Conservation (phyloP, 768 basidiomycete genomes). For the Leucocoprinus sp. region DNA sequence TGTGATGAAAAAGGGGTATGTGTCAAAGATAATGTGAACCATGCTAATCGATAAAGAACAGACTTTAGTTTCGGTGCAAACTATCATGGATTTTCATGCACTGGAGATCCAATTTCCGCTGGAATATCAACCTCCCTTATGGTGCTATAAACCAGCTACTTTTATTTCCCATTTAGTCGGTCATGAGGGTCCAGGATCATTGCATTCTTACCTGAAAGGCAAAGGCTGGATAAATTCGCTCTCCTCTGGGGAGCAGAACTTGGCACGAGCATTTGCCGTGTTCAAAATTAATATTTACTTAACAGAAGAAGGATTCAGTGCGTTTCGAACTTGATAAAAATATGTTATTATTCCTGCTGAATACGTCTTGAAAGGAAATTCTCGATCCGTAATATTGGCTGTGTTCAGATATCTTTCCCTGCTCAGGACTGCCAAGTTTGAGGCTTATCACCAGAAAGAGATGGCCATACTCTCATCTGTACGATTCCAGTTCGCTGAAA, state of each 20-base stretch:
- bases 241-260: conserved; percentile 56
- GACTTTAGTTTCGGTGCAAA: conserved; percentile 81
- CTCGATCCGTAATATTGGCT: conserved; percentile 60
- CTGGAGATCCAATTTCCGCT: conserved; percentile 79
- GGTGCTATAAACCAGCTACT: conserved; percentile 72
- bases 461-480: conserved; percentile 60
- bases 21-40: conserved; percentile 11
- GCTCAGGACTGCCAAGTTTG: conserved; percentile 51
- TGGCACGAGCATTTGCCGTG: conserved; percentile 81
- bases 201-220: conserved; percentile 83
- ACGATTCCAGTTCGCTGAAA: conserved; percentile 83
- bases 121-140: conserved; percentile 58
- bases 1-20: conserved; percentile 62
- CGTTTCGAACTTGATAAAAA: not conserved
- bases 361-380: conserved; percentile 46
- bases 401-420: conserved; percentile 76
- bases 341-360: not conserved
- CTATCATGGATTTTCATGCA: conserved; percentile 79
- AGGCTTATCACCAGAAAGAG: conserved; percentile 70
- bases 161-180: conserved; percentile 80
- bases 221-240: conserved; percentile 82
- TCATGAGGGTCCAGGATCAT: conserved; percentile 88
- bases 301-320: conserved; percentile 82
- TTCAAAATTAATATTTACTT: conserved; percentile 79
- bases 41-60: conserved; percentile 19